These are phyloP conservation scores for Fusarium sp. DNA, from an alignment of 2,329 filamentous ascomycete genomes.

Conservation along the genomic window DNA sequence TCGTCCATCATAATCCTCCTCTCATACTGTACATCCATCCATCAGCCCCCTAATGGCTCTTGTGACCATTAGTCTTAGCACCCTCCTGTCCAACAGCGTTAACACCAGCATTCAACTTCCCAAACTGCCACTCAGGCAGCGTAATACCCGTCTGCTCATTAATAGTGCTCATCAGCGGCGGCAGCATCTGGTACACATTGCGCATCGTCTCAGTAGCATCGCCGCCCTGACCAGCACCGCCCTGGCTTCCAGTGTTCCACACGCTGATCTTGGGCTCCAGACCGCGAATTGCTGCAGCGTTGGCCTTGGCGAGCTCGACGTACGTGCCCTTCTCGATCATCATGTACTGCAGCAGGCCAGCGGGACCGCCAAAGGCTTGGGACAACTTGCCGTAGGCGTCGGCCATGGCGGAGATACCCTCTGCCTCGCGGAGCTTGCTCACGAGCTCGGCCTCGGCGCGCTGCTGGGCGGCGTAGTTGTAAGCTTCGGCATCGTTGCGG, in stretches of 20 bases:
- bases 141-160: constrained; percentile 88
- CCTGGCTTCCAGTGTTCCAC: constrained; percentile 80
- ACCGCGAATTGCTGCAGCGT: constrained; percentile 78
- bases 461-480: constrained; percentile 51
- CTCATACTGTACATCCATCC: not conserved
- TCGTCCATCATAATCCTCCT: not conserved
- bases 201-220: constrained; percentile 71
- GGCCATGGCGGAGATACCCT: constrained; percentile 80
- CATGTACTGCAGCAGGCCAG: constrained; percentile 82
- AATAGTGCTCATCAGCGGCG: constrained; percentile 84
- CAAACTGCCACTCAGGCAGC: constrained; percentile 80
- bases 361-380: constrained; percentile 78
- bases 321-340: constrained; percentile 89
- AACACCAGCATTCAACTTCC: constrained; percentile 51
- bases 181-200: constrained; percentile 85
- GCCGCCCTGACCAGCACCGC: constrained; percentile 49
- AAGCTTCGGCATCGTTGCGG: constrained; percentile 56
- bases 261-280: constrained; percentile 89
- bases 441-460: constrained; percentile 69
- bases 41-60: not conserved
- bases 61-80: constrained; percentile 37
- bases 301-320: constrained; percentile 79
- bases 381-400: constrained; percentile 80
- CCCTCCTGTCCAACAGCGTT: constrained; percentile 44
- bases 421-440: constrained; percentile 75